A percentile compares a stretch with the other conserved stretches of the same genome.
Evolutionary conservation across 306 rosid genomes (phyloP).

Genomic region (Cyclanthera cordifolia): DNA sequence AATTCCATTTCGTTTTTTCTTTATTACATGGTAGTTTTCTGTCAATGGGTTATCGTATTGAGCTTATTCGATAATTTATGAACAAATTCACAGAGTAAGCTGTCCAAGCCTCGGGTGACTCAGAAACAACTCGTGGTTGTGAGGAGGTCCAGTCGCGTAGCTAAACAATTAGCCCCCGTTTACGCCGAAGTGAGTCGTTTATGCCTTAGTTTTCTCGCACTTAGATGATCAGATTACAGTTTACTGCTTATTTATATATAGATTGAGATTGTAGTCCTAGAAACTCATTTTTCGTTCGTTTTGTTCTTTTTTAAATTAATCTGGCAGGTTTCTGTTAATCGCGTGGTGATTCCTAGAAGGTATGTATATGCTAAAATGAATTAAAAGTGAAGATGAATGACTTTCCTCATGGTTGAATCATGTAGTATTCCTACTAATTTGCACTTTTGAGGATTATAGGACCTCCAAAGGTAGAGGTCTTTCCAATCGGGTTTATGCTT

Average conservation of each 20-base stretch:
- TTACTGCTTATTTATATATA: background rate
- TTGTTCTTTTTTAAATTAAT: background rate
- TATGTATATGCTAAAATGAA: background rate
- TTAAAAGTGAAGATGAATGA: no score
- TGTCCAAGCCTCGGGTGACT: constrained; percentile 26
- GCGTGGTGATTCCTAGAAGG: constrained; percentile 45
- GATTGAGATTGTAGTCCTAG: background rate
- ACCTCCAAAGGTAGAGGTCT: constrained; percentile 36
- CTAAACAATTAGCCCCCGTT: constrained; percentile 45
- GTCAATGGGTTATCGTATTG: background rate
- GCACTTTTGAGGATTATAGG: constrained; percentile 2
- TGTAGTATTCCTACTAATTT: background rate
- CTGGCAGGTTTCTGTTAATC: constrained; percentile 33
- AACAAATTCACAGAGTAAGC: constrained; percentile 40
- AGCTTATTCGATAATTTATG: no score
- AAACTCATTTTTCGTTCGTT: background rate
- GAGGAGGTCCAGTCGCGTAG: constrained; percentile 63
- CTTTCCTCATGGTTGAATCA: background rate
- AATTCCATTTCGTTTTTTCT: background rate
- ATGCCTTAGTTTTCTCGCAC: background rate
- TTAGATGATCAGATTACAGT: background rate
- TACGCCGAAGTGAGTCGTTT: constrained; percentile 26
- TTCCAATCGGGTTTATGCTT: constrained; percentile 48
- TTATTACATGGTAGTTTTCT: background rate
- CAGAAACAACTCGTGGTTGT: constrained; percentile 40